Base-by-base conservation (phyloP, 768 basidiomycete species). In the Neoboletus magnificus region DNA sequence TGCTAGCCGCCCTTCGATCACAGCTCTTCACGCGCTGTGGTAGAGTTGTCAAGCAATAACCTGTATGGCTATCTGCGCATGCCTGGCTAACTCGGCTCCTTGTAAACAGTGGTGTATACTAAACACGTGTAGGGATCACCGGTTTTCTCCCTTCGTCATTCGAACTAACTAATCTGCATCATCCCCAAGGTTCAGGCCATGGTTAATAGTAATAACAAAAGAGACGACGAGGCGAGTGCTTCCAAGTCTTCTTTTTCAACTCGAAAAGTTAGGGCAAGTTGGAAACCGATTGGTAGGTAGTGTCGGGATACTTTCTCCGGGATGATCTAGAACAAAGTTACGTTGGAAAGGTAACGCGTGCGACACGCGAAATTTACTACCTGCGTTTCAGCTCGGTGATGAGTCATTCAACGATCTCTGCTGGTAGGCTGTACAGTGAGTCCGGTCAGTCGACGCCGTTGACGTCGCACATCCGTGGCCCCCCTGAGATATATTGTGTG, bases 231-330 rank as follows among this genome's bases (percentile, higher is more conserved):
- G 37, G 52, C 46, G 10, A 29, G 35, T 36, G n/a, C 18, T 27
- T 25, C 36, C 27, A 27, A 20, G n/a, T 11, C 23, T 37, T 37
- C 10, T 37, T 10, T 37, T 37, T 37, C 2, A 5, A 6, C 35
- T 36, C 5, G 35, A 7, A 30, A 18, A 23, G 13, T 22, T 22
- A 12, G 25, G 7, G 13, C 35, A 12, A 8, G 41, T 48, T 27
- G 11, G 33, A 16, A 33, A 9, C 32, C 32, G n/a, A 39, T 32
- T 12, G 12, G 30, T 20, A 20, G 7, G 16, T 33, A 29, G 53
- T 53, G 5, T 6, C 37, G 20, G 54, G 58, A 7, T 56, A 43
- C 35, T 61, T 56, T 52, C n/a, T 49, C 13, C 60, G 56, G 50
- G 54, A 61, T 50, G 43, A 54, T 35, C 48, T 40, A 23, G 29